These are phyloP conservation scores for Blumeriella jaapii DNA, from an alignment of 2,329 filamentous ascomycete genomes.

Conservation along the genomic window DNA sequence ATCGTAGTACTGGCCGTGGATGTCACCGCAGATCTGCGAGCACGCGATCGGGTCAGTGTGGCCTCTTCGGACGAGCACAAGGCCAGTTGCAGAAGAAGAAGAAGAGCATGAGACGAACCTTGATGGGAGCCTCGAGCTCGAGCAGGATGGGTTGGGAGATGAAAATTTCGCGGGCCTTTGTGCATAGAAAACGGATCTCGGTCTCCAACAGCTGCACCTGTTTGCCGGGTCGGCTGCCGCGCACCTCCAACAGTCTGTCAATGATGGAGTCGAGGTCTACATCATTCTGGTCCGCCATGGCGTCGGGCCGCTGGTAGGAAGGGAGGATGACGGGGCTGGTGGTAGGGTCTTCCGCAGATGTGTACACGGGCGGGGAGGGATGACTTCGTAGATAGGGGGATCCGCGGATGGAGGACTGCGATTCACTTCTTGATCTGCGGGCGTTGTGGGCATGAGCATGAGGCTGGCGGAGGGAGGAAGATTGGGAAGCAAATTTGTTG, in stretches of 20 bases:
- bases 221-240: conserved; percentile 95
- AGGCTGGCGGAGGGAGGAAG: conserved; percentile 16
- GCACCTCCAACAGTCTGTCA: conserved; percentile 92
- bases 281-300: conserved; percentile 71
- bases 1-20: conserved; percentile 98
- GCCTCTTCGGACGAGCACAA: background rate
- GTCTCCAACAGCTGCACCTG: conserved; percentile 94
- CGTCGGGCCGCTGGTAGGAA: conserved; percentile 26
- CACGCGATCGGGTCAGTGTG: conserved; percentile 5
- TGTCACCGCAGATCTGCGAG: conserved; percentile 89
- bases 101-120: no score
- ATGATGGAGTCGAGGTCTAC: conserved; percentile 99
- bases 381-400: conserved; percentile 10
- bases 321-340: conserved; percentile 22
- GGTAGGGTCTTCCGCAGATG: conserved; percentile 23
- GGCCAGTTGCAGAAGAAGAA: background rate
- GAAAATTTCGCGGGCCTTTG: conserved; percentile 97
- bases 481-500: conserved; percentile 9
- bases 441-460: conserved; percentile 17
- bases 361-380: conserved; percentile 5
- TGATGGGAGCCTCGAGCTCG: conserved; percentile 96
- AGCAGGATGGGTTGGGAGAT: conserved; percentile 97
- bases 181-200: conserved; percentile 95
- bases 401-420: conserved; percentile 26
- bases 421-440: conserved; percentile 25